These are phyloP conservation scores for Mycosarcoma maydis DNA, from an alignment of 1,284 basidiomycete species.

Conservation along the genomic window DNA sequence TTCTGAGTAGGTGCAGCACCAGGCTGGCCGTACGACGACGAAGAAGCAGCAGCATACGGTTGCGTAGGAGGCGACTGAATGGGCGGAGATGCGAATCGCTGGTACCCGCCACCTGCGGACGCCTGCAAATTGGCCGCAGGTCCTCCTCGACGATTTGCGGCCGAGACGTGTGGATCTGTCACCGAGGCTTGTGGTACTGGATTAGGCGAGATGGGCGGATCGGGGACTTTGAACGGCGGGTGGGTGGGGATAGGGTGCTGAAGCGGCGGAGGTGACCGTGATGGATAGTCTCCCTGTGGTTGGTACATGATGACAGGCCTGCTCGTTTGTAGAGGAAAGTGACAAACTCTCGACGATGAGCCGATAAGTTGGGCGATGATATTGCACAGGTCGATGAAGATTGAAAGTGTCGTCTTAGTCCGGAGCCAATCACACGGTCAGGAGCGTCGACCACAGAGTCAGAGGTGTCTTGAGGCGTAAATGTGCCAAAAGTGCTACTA, in stretches of 20 bases:
- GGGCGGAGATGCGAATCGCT: constrained; percentile 46
- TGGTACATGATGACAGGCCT: constrained; percentile 37
- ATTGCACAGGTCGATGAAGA: too few relatives aligned
- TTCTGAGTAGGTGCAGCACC: constrained; percentile 3
- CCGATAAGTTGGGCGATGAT: not conserved
- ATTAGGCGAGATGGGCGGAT: constrained; percentile 53
- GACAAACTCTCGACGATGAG: not conserved
- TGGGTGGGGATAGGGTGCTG: constrained; percentile 66
- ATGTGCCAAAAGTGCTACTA: too few relatives aligned
- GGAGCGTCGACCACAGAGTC: too few relatives aligned
- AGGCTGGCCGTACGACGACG: constrained; percentile 17
- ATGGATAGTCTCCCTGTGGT: constrained; percentile 38
- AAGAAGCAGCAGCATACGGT: constrained; percentile 5
- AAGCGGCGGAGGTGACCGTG: constrained; percentile 59
- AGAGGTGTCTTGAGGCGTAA: too few relatives aligned
- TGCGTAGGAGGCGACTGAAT: constrained; percentile 32
- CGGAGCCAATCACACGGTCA: too few relatives aligned
- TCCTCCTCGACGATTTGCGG: constrained; percentile 28
- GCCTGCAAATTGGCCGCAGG: constrained; percentile 30
- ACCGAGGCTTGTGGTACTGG: constrained; percentile 26
- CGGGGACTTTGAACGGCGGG: constrained; percentile 58
- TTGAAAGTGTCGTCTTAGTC: not conserved
- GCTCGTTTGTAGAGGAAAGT: too few relatives aligned
- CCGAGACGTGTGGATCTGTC: constrained; percentile 39
- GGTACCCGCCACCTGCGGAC: constrained; percentile 36